These are phyloP conservation scores for Kwoniella sp. DNA, from an alignment of 768 basidiomycete genomes.

Conservation along the genomic window DNA sequence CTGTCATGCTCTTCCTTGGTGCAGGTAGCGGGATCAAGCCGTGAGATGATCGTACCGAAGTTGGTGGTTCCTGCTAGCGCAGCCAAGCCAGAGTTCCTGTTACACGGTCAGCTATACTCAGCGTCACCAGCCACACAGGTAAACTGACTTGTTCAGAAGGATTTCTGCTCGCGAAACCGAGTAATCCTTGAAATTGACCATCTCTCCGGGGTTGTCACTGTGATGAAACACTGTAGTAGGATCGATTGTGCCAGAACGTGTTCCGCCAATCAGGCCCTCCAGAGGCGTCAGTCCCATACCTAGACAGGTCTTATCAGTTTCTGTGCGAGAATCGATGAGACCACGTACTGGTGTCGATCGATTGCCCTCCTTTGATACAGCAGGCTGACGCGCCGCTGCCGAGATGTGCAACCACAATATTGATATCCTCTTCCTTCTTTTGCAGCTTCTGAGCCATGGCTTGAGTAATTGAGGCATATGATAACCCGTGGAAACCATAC, in stretches of 20 bases:
- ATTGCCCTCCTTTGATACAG: constrained; percentile 66
- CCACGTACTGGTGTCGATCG: constrained; percentile 64
- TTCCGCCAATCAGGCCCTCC: constrained; percentile 83
- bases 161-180: constrained; percentile 52
- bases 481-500: constrained; percentile 82
- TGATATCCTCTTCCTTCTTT: constrained; percentile 58
- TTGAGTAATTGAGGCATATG: constrained; percentile 61
- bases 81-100: constrained; percentile 70
- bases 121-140: constrained; percentile 1
- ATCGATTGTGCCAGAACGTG: constrained; percentile 76
- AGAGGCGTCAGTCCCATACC: constrained; percentile 85
- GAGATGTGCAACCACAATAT: constrained; percentile 77
- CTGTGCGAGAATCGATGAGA: constrained; percentile 21
- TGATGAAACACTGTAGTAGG: constrained; percentile 85
- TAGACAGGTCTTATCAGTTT: constrained; percentile 1
- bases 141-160: constrained; percentile 52
- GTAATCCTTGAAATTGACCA: constrained; percentile 50
- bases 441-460: constrained; percentile 60
- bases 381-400: constrained; percentile 87
- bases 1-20: constrained; percentile 34
- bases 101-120: background rate
- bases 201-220: constrained; percentile 59
- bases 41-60: constrained; percentile 62
- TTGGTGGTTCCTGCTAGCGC: constrained; percentile 75
- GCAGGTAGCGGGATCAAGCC: constrained; percentile 52